Evolutionary conservation across 441 rosid genomes (phyloP).

Genomic region (Adansonia gregorii): DNA sequence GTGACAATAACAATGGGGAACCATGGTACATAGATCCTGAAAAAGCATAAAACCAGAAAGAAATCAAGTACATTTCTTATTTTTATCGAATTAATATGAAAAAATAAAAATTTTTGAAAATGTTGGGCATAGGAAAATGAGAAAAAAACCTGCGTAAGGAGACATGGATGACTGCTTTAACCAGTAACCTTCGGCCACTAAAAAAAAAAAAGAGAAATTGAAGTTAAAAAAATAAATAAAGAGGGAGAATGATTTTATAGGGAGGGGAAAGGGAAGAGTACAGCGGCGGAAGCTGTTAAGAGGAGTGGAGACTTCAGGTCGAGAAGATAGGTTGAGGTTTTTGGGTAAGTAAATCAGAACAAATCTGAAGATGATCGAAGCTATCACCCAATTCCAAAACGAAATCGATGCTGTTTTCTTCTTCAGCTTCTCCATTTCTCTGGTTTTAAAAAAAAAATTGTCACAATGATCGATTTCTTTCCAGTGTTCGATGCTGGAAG

Average conservation of each 20-base stretch:
- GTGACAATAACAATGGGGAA: slow-evolving; percentile 77
- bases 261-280: slow-evolving; percentile 37
- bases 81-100: slow-evolving; percentile 18
- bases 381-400: slow-evolving; percentile 64
- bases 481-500: neutral
- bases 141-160: slow-evolving; percentile 51
- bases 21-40: slow-evolving; percentile 99
- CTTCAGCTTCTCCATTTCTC: slow-evolving; percentile 37
- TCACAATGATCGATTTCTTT: neutral
- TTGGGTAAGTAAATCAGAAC: slow-evolving; percentile 64
- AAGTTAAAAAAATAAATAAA: slow-evolving; percentile 8
- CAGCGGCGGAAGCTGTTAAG: slow-evolving; percentile 97
- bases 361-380: slow-evolving; percentile 59
- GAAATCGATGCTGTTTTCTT: slow-evolving; percentile 40
- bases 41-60: slow-evolving; percentile 22
- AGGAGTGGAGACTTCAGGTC: slow-evolving; percentile 97
- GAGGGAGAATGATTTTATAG: neutral
- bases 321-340: slow-evolving; percentile 71
- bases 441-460: too few species aligned
- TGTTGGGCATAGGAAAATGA: neutral
- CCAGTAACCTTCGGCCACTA: slow-evolving; percentile 74
- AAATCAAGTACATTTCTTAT: neutral
- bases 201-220: neutral
- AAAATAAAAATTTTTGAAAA: neutral
- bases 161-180: slow-evolving; percentile 65